These are phyloP conservation scores for Fagus crenata DNA, from an alignment of 306 rosid species.

Conservation along the genomic window DNA sequence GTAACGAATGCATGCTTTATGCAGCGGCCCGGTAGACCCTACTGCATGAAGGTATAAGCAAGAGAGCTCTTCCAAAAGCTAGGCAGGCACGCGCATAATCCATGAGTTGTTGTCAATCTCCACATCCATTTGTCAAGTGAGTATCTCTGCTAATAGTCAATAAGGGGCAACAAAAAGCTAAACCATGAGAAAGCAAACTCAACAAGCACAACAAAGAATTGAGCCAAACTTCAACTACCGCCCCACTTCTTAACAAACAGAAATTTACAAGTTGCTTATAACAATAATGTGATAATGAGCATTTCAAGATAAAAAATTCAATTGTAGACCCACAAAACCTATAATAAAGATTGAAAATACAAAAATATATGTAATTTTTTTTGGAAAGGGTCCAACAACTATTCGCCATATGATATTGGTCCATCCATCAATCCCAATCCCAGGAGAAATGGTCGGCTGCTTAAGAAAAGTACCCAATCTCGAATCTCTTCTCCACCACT, in stretches of 20 bases:
- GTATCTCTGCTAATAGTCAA: slow-evolving; percentile 23
- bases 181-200: slow-evolving; percentile 9
- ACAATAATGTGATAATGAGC: slow-evolving; percentile 2
- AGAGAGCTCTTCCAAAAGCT: slow-evolving; percentile 5
- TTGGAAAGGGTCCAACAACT: slow-evolving; percentile 19
- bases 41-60: slow-evolving; percentile 20
- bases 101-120: not conserved
- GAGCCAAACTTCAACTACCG: slow-evolving; percentile 1
- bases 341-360: slow-evolving; percentile 5
- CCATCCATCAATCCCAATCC: slow-evolving; percentile 26
- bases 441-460: slow-evolving; percentile 30
- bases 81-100: not conserved
- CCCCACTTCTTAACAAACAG: slow-evolving; percentile 13
- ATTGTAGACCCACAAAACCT: slow-evolving; percentile 19
- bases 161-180: slow-evolving; percentile 6
- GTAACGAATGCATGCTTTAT: slow-evolving; percentile 10
- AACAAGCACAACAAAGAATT: not conserved
- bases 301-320: slow-evolving; percentile 9
- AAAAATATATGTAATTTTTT: not conserved
- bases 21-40: slow-evolving; percentile 27
- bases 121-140: not conserved
- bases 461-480: slow-evolving; percentile 28
- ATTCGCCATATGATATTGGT: slow-evolving; percentile 6
- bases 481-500: slow-evolving; percentile 31
- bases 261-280: slow-evolving; percentile 24